These are phyloP conservation scores for Globisporangium perplexum DNA, from an alignment of 352 stramenopile species.

Conservation along the genomic window DNA sequence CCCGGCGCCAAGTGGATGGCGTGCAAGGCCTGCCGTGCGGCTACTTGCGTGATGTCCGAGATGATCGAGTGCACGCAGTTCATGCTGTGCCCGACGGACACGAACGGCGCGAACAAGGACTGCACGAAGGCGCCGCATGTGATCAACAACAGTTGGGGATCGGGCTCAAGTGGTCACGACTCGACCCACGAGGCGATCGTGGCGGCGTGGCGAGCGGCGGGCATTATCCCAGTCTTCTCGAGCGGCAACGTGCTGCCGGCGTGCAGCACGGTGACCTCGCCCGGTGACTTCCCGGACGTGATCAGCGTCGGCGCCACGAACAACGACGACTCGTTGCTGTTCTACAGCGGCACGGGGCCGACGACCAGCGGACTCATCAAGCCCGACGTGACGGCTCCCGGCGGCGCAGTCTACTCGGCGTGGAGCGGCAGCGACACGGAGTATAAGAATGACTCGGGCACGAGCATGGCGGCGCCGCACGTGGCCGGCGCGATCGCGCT, in stretches of 20 bases:
- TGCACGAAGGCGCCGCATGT: conserved; percentile 18
- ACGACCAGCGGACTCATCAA: conserved; percentile 9
- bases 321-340: conserved; percentile 12
- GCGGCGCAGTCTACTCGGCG: conserved; percentile 9
- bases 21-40: conserved; percentile 11
- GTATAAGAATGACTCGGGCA: conserved; percentile 13
- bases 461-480: conserved; percentile 26
- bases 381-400: conserved; percentile 21
- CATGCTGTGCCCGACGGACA: conserved; percentile 19
- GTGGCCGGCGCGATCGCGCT: conserved; percentile 21
- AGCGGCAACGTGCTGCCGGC: conserved; percentile 13
- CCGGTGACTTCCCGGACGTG: conserved; percentile 11
- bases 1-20: conserved; percentile 19
- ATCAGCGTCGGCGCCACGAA: conserved; percentile 18
- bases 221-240: conserved; percentile 18
- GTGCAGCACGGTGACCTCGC: conserved; percentile 9
- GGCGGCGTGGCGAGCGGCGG: conserved; percentile 12
- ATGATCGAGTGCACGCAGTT: conserved; percentile 19
- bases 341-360: conserved; percentile 22
- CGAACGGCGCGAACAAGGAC: conserved; percentile 9
- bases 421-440: conserved; percentile 2
- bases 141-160: conserved; percentile 17
- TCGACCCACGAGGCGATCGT: too few relatives aligned
- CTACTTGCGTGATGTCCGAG: conserved; percentile 5
- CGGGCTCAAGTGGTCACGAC: too few relatives aligned